Evolutionary conservation across 2,329 filamentous ascomycete genomes (phyloP), one percentile per base, ranked within the genome.

Genomic region (Colletotrichum cereale): DNA sequence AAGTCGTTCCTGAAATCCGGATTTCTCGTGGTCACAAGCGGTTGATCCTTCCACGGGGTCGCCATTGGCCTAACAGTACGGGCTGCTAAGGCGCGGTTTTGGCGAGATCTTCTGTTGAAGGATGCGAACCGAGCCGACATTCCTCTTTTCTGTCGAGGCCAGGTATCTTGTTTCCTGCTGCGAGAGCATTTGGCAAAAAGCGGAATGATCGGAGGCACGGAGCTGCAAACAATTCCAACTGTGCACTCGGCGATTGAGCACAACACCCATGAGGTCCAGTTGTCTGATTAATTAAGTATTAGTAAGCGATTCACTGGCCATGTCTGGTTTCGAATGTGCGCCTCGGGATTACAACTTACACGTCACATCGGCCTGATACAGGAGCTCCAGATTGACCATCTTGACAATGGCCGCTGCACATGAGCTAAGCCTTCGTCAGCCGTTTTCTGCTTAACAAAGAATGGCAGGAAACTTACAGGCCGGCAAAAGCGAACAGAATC

Each of bases 181-280:
- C 56, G 60, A n/a, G 66, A 56, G 6, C 60, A 64, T 21, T 40
- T 53, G 26, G 65, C 52, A 52, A 77, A 72, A 6, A 79, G 70
- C 2, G 77, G 77, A 8, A 77, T 71, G 40, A 81, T 74, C 11
- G 77, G 76, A 4, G 79, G 79, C n/a, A 80, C 71, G 8, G 79
- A 81, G 12, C 79, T 79, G 71, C 78, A 80, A 40, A 79, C 74
- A 68, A 81, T 81, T 57, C 77, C 78, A 16, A 80, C 73, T 36
- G 76, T 77, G 60, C 77, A 76, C 68, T 81, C 79, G 38, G 79
- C 75, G 38, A 79, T 74, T 8, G 78, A 78, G 78, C 78, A 80
- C 67, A 79, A 74, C 55, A 80, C 73, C 56, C 77, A 77, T 0
- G 73, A 72, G 24, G 77, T 76, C 38, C 80, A 74, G 65, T 76